phyloP scores from a whole-genome alignment of 2,329 filamentous ascomycete species.

The Cordyceps cateniannulata region DNA sequence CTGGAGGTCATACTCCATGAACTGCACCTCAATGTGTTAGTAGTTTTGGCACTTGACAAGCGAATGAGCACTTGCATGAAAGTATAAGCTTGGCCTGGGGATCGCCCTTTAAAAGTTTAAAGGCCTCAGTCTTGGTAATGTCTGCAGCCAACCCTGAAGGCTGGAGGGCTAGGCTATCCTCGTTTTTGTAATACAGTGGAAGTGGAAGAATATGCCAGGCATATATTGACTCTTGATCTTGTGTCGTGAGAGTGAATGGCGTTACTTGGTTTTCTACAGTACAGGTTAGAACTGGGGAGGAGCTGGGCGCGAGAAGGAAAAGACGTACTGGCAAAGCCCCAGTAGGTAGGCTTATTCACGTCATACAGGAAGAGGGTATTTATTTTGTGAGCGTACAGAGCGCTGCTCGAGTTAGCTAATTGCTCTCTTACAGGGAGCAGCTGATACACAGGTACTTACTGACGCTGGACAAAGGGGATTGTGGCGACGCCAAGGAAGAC shows the following conservation, averaged over 20 bases:
- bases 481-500: conserved; percentile 59
- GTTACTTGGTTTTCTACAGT: conserved; percentile 76
- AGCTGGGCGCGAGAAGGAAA: background rate
- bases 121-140: conserved; percentile 50
- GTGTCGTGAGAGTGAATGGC: conserved; percentile 69
- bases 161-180: conserved; percentile 51
- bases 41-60: background rate
- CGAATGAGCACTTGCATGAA: conserved; percentile 43
- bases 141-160: conserved; percentile 43
- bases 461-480: conserved; percentile 67
- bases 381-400: conserved; percentile 77
- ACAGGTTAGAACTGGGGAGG: background rate
- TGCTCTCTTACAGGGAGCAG: background rate
- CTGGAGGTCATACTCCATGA: conserved; percentile 45
- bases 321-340: conserved; percentile 71
- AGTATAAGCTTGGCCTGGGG: conserved; percentile 58
- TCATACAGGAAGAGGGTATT: conserved; percentile 67
- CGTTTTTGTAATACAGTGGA: conserved; percentile 66
- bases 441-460: conserved; percentile 57
- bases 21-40: conserved; percentile 31
- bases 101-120: conserved; percentile 56
- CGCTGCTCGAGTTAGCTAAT: conserved; percentile 39
- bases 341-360: conserved; percentile 68
- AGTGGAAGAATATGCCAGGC: conserved; percentile 88
- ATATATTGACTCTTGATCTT: conserved; percentile 72